These are phyloP conservation scores for Colletotrichum somersetense DNA, from an alignment of 2,329 filamentous ascomycete genomes.

Conservation along the genomic window DNA sequence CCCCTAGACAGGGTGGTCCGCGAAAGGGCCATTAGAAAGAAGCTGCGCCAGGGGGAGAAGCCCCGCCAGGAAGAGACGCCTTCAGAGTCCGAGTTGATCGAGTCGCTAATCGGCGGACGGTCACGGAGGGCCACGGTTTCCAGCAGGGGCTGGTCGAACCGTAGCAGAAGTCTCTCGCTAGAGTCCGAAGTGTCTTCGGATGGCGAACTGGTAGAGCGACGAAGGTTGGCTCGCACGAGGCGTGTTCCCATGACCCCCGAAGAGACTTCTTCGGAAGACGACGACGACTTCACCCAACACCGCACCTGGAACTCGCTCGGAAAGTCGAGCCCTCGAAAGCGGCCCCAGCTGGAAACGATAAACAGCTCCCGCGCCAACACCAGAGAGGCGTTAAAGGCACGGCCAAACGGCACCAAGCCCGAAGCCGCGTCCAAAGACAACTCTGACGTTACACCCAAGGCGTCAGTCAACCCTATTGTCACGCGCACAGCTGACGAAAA, in stretches of 20 bases:
- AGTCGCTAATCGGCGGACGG: slow-evolving; percentile 53
- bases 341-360: slow-evolving; percentile 62
- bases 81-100: slow-evolving; percentile 60
- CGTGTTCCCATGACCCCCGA: slow-evolving; percentile 44
- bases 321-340: slow-evolving; percentile 52
- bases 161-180: slow-evolving; percentile 55
- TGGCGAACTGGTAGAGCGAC: slow-evolving; percentile 40
- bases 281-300: slow-evolving; percentile 44
- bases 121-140: slow-evolving; percentile 40
- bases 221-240: slow-evolving; percentile 29
- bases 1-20: slow-evolving; percentile 59
- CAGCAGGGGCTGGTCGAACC: slow-evolving; percentile 45
- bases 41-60: slow-evolving; percentile 55
- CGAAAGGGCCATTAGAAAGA: slow-evolving; percentile 61
- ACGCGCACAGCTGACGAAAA: slow-evolving; percentile 28
- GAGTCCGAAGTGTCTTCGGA: slow-evolving; percentile 50
- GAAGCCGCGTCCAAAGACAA: slow-evolving; percentile 5
- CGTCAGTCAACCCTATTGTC: slow-evolving; percentile 34
- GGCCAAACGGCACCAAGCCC: slow-evolving; percentile 39
- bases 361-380: slow-evolving; percentile 55
- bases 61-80: slow-evolving; percentile 47
- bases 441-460: slow-evolving; percentile 39
- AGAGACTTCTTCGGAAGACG: slow-evolving; percentile 49
- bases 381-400: slow-evolving; percentile 47
- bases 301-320: slow-evolving; percentile 44